Evolutionary conservation across 805 yeast genomes (phyloP), one percentile per base, ranked within the genome.

Genomic region (Lachancea sp.): DNA sequence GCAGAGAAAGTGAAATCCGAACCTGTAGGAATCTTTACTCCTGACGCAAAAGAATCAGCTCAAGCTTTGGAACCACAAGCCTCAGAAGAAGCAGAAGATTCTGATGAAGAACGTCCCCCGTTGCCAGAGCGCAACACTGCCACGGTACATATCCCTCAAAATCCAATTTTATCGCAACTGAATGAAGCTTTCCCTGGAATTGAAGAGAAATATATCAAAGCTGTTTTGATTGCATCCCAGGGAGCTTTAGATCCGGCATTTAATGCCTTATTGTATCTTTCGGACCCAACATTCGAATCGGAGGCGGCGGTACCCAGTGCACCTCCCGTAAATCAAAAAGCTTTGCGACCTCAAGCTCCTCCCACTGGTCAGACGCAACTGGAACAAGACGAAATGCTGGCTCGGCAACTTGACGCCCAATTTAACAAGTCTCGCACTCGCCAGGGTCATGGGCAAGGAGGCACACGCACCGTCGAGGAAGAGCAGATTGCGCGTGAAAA

Each of bases 161-260:
- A 56, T 42, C 60, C 57, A 25, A 46, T 60, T 16, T 47, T 54
- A 36, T 67, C 72, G 36, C 80, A 85, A 30, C 69, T 90, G 47
- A 70, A 72, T 51, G 95, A 86, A 17, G 97, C 97, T 0, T 90
- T 90, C 60, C 97, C 98, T 1, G 65, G 69, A 13, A 63, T 78
- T 18, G 95, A 87, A 30, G 83, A 74, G 22, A 75, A 78, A 46
- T 75, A 79, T 51, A 70, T 86, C 46, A 77, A 79, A 40, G 88
- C 95, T 21, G 80, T 86, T 1, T 68, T 89, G 42, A 84, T 92
- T 57, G 97, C 97, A 2, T 78, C 95, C 15, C 76, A 72, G 35
- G 96, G 95, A 21, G 69, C 74, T 35, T 59, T 86, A 32, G 96
- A 87, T 51, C 80, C 84, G 1, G 95, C 96, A 1, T 90, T 90